Evolutionary conservation across 78 protist species (phyloP).

Genomic region (Andalucia godoyi): DNA sequence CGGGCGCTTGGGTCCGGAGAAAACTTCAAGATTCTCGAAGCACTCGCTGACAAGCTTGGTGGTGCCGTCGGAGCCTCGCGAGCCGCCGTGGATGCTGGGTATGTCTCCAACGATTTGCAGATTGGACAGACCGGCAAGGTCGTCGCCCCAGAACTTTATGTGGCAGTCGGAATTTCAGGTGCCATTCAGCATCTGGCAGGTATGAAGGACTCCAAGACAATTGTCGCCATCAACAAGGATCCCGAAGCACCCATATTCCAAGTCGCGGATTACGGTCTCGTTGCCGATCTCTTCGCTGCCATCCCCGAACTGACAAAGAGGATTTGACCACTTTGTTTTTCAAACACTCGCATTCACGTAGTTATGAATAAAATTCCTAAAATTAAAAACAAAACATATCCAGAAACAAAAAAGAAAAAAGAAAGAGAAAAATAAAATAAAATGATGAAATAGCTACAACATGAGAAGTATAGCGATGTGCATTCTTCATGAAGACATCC

Average conservation of each 20-base stretch:
- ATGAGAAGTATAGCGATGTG: too few species aligned
- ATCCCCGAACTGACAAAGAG: constrained; percentile 49
- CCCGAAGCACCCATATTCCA: constrained; percentile 85
- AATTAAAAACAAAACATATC: too few species aligned
- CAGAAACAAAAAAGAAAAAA: too few species aligned
- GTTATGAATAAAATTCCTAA: too few species aligned
- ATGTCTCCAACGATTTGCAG: constrained; percentile 82
- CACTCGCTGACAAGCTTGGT: constrained; percentile 79
- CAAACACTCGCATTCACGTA: too few species aligned
- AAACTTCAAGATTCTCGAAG: constrained; percentile 80
- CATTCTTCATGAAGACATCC: too few species aligned
- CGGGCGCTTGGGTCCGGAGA: constrained; percentile 85
- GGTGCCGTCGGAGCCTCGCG: constrained; percentile 92
- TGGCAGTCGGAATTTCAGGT: constrained; percentile 94
- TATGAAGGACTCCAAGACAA: constrained; percentile 94
- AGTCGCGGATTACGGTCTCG: constrained; percentile 82
- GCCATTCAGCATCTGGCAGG: constrained; percentile 96
- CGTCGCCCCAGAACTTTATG: constrained; percentile 94
- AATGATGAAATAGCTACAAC: too few species aligned
- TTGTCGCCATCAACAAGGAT: constrained; percentile 94
- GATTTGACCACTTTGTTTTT: too few species aligned
- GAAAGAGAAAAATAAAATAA: too few species aligned
- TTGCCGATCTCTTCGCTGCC: constrained; percentile 64
- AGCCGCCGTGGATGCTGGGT: constrained; percentile 95
- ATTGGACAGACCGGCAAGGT: constrained; percentile 94